Conservation (phyloP, 2,329 filamentous ascomycete species). For the Colletotrichum horii region DNA sequence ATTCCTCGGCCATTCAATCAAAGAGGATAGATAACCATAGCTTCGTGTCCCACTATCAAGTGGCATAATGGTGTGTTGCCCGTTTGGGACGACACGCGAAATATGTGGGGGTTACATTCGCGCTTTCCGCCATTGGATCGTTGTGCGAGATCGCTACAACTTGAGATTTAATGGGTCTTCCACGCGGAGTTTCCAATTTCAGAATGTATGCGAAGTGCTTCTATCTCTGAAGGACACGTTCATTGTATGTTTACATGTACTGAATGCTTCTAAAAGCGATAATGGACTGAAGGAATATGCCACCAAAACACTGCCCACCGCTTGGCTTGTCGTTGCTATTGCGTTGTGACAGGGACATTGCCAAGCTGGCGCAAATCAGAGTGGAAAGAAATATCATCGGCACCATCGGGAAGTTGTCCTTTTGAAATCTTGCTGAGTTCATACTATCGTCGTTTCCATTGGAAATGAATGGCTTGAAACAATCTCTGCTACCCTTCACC, state of each 20-base stretch:
- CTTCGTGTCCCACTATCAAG: not conserved
- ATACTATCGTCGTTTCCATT: not conserved
- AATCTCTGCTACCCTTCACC: not conserved
- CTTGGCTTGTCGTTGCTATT: not conserved
- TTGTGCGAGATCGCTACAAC: not conserved
- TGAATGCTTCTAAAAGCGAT: fast-evolving
- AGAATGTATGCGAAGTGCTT: not conserved
- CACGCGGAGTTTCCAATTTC: not conserved
- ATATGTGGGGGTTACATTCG: not conserved
- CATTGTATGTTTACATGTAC: not conserved
- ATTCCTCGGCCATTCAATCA: not conserved
- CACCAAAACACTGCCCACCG: not conserved
- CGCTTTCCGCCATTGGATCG: not conserved
- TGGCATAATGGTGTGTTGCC: not conserved
- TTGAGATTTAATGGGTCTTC: not conserved
- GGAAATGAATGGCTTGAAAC: not conserved
- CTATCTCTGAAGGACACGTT: fast-evolving
- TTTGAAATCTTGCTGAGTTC: not conserved
- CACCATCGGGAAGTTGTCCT: too few relatives aligned
- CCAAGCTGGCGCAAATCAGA: too few relatives aligned
- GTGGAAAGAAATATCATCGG: too few relatives aligned
- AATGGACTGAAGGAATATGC: not conserved
- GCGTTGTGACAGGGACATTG: too few relatives aligned
- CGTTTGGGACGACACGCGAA: not conserved
- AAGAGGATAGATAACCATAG: not conserved